Evolutionary conservation across 2,329 filamentous ascomycete species (phyloP), one percentile per base, ranked within the genome.

Genomic region (Cryphonectria parasitica): DNA sequence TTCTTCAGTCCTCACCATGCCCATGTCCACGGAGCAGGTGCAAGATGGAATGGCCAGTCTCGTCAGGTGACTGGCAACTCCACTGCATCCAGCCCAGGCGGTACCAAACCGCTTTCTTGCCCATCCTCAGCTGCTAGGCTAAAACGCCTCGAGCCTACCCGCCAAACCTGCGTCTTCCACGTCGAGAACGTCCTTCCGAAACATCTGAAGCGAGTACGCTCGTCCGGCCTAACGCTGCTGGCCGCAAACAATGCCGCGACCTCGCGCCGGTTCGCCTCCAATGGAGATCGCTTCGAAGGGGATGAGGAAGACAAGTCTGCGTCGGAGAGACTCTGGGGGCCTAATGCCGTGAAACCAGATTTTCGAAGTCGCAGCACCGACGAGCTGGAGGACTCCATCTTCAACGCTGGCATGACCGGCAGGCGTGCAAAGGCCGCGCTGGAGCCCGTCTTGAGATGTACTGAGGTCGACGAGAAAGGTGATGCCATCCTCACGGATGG

Each of bases 401-500:
- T 92, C 79, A 91, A 85, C 76, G 85, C 91, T 66, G 91, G 91
- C 58, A 88, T 94, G 58, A 88, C 91, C 61, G 69, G 66, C 85
- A 93, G 76, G 87, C 89, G 66, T 34, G 87, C 89, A 63, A 96
- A 95, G 81, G 91, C 93, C 2, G 90, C 92, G 36, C 91, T 95
- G 70, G 94, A 98, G 80, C 89, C 95, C 41, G 91, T 94, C 71
- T 84, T 99, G 75, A 88, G 96, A 68, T 99, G 96, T 79, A 99
- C 96, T 0, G 96, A 99, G 80, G 93, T 98, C 71, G 94, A 98
- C 77, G 94, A 95, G 79, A 89, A 93, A 77, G 96, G 96, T 56
- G 92, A 97, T 76, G 94, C 98, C 36, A 97, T 95, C 28, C 85
- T 98, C 70, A 92, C 97, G 28, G 97, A 97, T 78, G 94, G 94